Conservation (phyloP, 2,329 filamentous ascomycete species). For the Ophiognomonia clavigignenti-juglandacearum region DNA sequence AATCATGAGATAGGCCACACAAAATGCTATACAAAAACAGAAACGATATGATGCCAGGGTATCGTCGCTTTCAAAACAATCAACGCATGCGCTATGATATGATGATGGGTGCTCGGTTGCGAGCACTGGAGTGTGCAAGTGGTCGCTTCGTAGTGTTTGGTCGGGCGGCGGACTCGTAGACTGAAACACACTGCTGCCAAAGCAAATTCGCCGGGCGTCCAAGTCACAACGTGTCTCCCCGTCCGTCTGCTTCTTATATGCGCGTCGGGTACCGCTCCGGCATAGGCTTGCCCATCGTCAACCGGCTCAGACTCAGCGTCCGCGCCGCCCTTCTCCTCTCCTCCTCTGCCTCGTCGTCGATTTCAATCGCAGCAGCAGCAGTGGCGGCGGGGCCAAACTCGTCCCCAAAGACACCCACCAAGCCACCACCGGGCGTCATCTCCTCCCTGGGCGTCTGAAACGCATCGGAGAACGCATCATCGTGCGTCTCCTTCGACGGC, state of each 20-base stretch:
- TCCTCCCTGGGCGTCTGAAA: conserved; percentile 51
- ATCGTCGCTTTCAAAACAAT: conserved; percentile 3
- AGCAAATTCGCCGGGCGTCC: too few relatives aligned
- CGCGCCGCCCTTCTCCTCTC: conserved; percentile 51
- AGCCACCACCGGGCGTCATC: conserved; percentile 22
- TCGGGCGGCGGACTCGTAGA: too few relatives aligned
- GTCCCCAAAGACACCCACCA: conserved; percentile 31
- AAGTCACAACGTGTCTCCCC: neutral
- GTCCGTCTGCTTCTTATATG: conserved; percentile 16
- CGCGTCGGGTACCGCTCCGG: conserved; percentile 14
- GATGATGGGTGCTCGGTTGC: neutral
- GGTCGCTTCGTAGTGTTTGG: too few relatives aligned
- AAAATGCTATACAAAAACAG: neutral
- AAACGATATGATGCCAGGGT: neutral
- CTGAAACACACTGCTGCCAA: too few relatives aligned
- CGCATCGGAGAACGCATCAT: conserved; percentile 36
- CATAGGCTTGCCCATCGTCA: conserved; percentile 43
- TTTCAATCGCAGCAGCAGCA: conserved; percentile 29
- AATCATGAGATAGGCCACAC: neutral
- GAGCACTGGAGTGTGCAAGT: too few relatives aligned
- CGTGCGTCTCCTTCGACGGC: conserved; percentile 25
- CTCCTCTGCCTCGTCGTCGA: conserved; percentile 19
- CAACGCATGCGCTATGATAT: neutral
- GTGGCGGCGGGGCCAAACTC: conserved; percentile 24
- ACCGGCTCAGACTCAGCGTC: conserved; percentile 59